Base-by-base conservation (phyloP, 2,329 filamentous ascomycete genomes). In the Aspergillus bombycis region DNA sequence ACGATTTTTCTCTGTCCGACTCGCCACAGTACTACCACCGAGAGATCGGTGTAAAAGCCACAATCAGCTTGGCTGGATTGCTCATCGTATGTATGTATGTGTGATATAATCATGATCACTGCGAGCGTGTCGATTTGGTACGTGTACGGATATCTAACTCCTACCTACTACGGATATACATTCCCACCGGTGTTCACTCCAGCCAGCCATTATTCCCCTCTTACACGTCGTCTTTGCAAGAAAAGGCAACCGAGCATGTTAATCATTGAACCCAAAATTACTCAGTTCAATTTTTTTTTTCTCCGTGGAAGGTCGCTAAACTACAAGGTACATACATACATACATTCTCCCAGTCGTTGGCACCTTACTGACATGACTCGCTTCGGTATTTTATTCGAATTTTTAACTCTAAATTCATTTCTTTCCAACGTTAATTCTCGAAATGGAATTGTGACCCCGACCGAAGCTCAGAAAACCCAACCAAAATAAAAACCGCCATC, bases 21-120 rank as follows among this genome's bases (percentile, higher is more conserved):
- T 66, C 57, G 64, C 64, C 65, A 66, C 62, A 57, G 56, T 52
- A 52, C 53, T 52, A 52, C 53, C 60, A 54, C 58, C n/a, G n/a
- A 52, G 46, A 16, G 4, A n/a, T 28, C 23, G 46, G 23, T 59
- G 34, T 23, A 45, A 26, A 34, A 54, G 58, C 48, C 58, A 45
- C 48, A 16, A 14, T 23, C 34, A 28, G 16, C 21, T 41, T 23
- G 48, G 32, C 28, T 12, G 34, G 14, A 26, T 26, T 32, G 34
- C 46, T 45, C 34, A 60, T 53, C 58, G 32, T 2, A 32, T 57
- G 21, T 2, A 32, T 57, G 21, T 34, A 57, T 30, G 23, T 41
- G 19, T 32, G 41, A 46, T 36, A 36, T 16, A 26, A 48, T 46
- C 43, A 23, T 46, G 10, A 6, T 21, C 16, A 45, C 41, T 57